Evolutionary conservation across 139 green algal species (phyloP), one percentile per base, ranked within the genome.

Genomic region (Micractinium conductrix): DNA sequence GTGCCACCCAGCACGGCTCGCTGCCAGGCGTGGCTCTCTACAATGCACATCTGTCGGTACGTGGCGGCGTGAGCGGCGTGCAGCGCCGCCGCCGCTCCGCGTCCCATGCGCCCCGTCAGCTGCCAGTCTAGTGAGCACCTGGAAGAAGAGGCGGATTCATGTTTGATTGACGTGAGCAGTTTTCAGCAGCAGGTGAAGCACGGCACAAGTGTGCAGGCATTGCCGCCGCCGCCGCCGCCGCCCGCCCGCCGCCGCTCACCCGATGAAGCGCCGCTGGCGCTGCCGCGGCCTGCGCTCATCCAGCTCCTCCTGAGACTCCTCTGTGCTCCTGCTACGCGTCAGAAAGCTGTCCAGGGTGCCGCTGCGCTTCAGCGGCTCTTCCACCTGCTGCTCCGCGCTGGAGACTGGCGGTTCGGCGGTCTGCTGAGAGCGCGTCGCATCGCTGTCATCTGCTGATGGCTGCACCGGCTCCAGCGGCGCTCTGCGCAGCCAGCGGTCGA

Each of bases 21-120:
- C 78, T 83, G 78, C 60, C 78, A 74, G 42, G 78, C 40, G 33
- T 83, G 78, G 10, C 62, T 48, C 78, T 83, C 62, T 0, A 74
- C 30, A 0, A 83, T 60, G 28, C 19, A 30, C 0, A 43, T 62
- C 62, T 83, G 62, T 1, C 62, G 17, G 28, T 62, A 43, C 7
- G 62, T n/a, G 42, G 62, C 60, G 44, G 43, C 43, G 30, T 83
- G 78, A 2, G 10, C 7, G n/a, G 62, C 42, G 24, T 35, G 60
- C 62, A 83, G 62, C 33, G 53, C 38, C n/a, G 78, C 78, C 3
- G 78, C 62, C 21, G 43, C 19, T 24, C 17, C 17, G 2, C 42
- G 4, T n/a, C 53, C 19, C 40, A 83, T 62, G 22, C 43, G 28
- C 21, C 78, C 62, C 0, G 60, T 75, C 43, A 44, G 9, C 62